phyloP scores from a whole-genome alignment of 495 filamentous ascomycete species.

The Annulohypoxylon stygium region DNA sequence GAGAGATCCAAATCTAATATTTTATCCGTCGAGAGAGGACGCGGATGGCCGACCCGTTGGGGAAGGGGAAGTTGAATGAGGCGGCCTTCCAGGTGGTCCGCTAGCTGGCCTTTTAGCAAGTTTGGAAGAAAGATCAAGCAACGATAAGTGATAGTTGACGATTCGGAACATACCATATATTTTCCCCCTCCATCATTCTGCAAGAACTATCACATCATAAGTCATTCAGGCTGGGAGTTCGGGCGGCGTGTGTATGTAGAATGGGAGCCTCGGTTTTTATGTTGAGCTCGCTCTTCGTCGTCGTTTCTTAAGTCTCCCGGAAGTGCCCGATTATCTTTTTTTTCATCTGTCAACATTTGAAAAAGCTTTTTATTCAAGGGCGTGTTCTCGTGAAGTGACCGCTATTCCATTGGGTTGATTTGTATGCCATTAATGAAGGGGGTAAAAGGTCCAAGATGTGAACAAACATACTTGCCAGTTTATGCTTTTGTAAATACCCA shows the following conservation, averaged over 20 bases:
- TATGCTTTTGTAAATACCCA: slow-evolving; percentile 1
- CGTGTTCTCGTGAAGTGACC: not conserved
- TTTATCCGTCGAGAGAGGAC: slow-evolving; percentile 32
- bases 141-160: slow-evolving; percentile 24
- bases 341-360: slow-evolving; percentile 34
- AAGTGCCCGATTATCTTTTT: slow-evolving; percentile 7
- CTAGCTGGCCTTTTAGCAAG: slow-evolving; percentile 11
- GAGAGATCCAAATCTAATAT: slow-evolving; percentile 39
- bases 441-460: not conserved
- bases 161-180: slow-evolving; percentile 31
- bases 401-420: not conserved
- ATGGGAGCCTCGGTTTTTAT: slow-evolving; percentile 29
- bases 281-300: slow-evolving; percentile 25
- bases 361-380: slow-evolving; percentile 4
- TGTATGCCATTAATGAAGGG: slow-evolving; percentile 5
- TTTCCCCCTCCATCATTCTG: slow-evolving; percentile 25
- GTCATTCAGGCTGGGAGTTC: slow-evolving; percentile 38
- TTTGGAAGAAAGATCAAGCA: slow-evolving; percentile 39
- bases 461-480: not conserved
- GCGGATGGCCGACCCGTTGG: slow-evolving; percentile 15
- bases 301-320: slow-evolving; percentile 3
- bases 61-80: slow-evolving; percentile 17
- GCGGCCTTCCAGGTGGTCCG: slow-evolving; percentile 1
- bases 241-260: slow-evolving; percentile 45
- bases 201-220: slow-evolving; percentile 37